Base-by-base conservation (phyloP, 2,329 filamentous ascomycete genomes). In the Aspergillus glaucus region DNA sequence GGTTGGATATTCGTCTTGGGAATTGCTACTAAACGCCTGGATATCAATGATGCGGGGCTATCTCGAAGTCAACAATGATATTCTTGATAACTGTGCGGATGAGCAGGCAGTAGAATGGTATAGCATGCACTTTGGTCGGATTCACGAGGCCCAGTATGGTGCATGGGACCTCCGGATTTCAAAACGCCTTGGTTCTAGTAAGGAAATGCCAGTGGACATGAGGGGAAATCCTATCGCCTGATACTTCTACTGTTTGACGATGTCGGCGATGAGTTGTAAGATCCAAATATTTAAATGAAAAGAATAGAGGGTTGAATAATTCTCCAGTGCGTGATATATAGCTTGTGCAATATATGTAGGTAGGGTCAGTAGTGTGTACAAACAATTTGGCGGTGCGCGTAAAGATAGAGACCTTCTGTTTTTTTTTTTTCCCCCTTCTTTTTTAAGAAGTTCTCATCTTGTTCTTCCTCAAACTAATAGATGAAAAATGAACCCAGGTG, bases 121-220 rank as follows among this genome's bases (percentile, higher is more conserved):
- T 49, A 61, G 61, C 46, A 41, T 10, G 17, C 52, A 62, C 15
- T 63, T 62, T 56, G 57, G 57, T 49, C 53, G 60, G 47, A 57
- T 56, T 17, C 52, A 34, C n/a, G 58, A 62, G 48, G 52, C 49
- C 24, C 55, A 57, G 24, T 54, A 50, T 37, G 58, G 59, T 14
- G 53, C 51, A 15, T 15, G 47, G 1, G 58, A 62, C 43, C 50
- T 49, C 14, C 59, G 59, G 24, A 43, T 62, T 50, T 54, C 56
- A 28, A 62, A 61, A 52, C 53, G 56, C 9, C 45, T 61, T 14
- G 56, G 59, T 15, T 60, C 57, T 15, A 51, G 55, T 26, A 61
- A 54, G 50, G 59, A 61, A 42, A 48, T 59, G 47, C 50, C 57
- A 43, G 43, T 59, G 43, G 55, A 61, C 47, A 57, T 57, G 55